Conservation (phyloP, 202 grass and related monocot genomes). For the Zoysia matrella region DNA sequence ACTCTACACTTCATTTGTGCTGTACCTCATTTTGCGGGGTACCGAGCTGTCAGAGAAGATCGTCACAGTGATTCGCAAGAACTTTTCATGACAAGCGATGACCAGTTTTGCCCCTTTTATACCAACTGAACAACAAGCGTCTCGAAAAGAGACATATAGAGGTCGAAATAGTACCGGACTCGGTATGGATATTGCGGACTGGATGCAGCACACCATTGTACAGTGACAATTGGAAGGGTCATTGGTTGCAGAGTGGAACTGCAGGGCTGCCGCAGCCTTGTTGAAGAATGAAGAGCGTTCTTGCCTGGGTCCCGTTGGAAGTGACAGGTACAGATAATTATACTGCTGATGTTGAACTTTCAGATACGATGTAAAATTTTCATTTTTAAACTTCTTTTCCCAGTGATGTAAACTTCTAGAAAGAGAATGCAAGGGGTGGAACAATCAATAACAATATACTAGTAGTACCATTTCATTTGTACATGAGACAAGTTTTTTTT, state of each 20-base stretch:
- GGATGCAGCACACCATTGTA: conserved; percentile 29
- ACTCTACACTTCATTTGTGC: conserved; percentile 60
- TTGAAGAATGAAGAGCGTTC: no score
- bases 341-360: no score
- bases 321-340: not conserved
- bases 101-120: conserved; percentile 20
- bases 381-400: no score
- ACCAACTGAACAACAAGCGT: conserved; percentile 19
- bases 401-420: no score
- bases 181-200: not conserved
- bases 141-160: conserved; percentile 18
- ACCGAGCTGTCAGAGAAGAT: conserved; percentile 54
- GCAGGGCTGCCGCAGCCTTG: no score
- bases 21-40: conserved; percentile 74
- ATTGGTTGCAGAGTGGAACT: not conserved
- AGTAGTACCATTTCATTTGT: not conserved
- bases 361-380: no score
- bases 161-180: not conserved
- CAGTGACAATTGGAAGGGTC: conserved; percentile 25
- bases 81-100: conserved; percentile 45
- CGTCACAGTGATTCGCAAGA: conserved; percentile 38
- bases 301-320: no score
- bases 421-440: no score
- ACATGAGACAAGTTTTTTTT: not conserved
- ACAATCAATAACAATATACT: no score